Evolutionary conservation across 2,329 filamentous ascomycete species (phyloP).

Genomic region (Aspergillus tamarii): DNA sequence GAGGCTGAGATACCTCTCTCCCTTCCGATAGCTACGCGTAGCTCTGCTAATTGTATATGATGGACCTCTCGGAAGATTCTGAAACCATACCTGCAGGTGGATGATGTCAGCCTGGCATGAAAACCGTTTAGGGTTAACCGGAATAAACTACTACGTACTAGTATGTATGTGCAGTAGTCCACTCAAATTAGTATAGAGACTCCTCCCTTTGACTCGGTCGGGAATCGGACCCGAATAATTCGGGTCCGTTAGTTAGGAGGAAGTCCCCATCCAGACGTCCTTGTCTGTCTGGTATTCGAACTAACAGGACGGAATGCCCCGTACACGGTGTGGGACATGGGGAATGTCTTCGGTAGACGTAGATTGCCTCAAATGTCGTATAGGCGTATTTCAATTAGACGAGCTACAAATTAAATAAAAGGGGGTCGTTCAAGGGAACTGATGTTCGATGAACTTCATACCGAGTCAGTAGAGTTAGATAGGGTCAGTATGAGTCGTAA

Average conservation of each 20-base stretch:
- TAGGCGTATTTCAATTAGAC: background rate
- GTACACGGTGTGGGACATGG: background rate
- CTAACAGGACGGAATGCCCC: background rate
- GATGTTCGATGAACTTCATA: background rate
- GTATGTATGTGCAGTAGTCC: background rate
- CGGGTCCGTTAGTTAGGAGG: background rate
- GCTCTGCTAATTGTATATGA: background rate
- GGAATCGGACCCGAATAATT: slow-evolving; percentile 9
- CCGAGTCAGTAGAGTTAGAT: background rate
- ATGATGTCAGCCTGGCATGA: background rate
- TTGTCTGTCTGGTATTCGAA: background rate
- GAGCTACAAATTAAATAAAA: background rate
- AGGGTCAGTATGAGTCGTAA: too few species aligned
- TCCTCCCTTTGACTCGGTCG: slow-evolving; percentile 6
- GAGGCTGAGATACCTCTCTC: background rate
- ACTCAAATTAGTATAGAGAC: background rate
- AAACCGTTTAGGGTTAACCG: background rate
- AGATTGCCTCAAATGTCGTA: background rate
- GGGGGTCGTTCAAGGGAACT: background rate
- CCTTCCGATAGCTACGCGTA: background rate
- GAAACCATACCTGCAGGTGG: background rate
- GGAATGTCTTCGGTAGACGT: background rate
- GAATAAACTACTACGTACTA: background rate
- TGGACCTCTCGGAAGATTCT: background rate
- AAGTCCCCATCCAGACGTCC: background rate